phyloP scores from a whole-genome alignment of 495 filamentous ascomycete genomes.

The Penicillium flavigenum region DNA sequence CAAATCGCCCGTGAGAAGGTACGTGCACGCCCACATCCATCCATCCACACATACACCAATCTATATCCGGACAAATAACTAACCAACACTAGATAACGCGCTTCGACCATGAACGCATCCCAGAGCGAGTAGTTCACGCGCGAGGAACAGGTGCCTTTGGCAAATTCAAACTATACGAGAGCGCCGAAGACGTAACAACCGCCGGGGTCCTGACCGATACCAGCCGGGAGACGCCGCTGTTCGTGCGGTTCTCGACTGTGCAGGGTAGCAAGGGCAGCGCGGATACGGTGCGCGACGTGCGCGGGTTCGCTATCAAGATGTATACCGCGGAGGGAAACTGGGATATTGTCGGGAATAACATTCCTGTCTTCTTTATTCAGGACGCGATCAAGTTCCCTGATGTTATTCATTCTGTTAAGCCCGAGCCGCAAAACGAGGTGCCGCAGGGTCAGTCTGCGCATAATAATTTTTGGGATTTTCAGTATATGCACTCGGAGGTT shows the following conservation, averaged over 20 bases:
- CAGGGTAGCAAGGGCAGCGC: slow-evolving; percentile 73
- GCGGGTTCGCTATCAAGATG: slow-evolving; percentile 79
- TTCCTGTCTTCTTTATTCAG: slow-evolving; percentile 74
- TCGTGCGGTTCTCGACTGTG: slow-evolving; percentile 81
- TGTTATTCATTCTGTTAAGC: slow-evolving; percentile 74
- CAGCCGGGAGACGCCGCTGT: slow-evolving; percentile 72
- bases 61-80: not conserved
- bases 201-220: slow-evolving; percentile 81
- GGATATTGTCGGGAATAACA: slow-evolving; percentile 78
- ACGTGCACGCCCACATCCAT: not conserved
- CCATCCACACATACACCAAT: not conserved
- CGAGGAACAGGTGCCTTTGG: slow-evolving; percentile 83
- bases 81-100: slow-evolving; percentile 59
- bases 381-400: slow-evolving; percentile 74
- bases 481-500: slow-evolving; percentile 60
- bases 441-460: slow-evolving; percentile 61
- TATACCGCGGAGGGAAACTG: slow-evolving; percentile 58
- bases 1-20: slow-evolving; percentile 77
- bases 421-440: slow-evolving; percentile 76
- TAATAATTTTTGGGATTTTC: slow-evolving; percentile 63
- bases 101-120: slow-evolving; percentile 87
- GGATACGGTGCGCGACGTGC: slow-evolving; percentile 79
- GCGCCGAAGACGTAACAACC: slow-evolving; percentile 64
- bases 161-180: slow-evolving; percentile 72
- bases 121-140: slow-evolving; percentile 86